A percentile compares a stretch with the other conserved stretches of the same genome.
These are phyloP conservation scores for Phoma herbarum DNA, from an alignment of 2,329 filamentous ascomycete genomes.

Conservation along the genomic window DNA sequence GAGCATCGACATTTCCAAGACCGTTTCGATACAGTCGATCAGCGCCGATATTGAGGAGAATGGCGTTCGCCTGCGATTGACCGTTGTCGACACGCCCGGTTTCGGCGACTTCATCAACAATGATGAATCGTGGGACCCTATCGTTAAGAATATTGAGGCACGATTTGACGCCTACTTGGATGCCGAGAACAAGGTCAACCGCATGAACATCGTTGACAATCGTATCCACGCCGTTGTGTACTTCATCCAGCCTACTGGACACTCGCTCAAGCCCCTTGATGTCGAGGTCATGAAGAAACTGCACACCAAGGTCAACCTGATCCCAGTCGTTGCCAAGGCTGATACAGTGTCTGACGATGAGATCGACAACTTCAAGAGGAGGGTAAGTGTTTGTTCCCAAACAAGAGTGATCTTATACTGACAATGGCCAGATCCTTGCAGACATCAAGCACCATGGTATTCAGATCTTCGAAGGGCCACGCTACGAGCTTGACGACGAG, in stretches of 20 bases:
- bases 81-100: slow-evolving; percentile 95
- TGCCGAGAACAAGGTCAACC: slow-evolving; percentile 99
- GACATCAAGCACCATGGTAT: slow-evolving; percentile 98
- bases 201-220: slow-evolving; percentile 99
- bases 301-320: slow-evolving; percentile 99
- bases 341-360: slow-evolving; percentile 98
- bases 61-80: slow-evolving; percentile 92
- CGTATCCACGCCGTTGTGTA: slow-evolving; percentile 98
- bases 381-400: slow-evolving; percentile 69
- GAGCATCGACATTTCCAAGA: slow-evolving; percentile 96
- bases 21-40: slow-evolving; percentile 63
- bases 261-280: slow-evolving; percentile 97
- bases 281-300: slow-evolving; percentile 99
- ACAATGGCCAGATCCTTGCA: slow-evolving; percentile 77
- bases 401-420: slow-evolving; percentile 13
- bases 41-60: slow-evolving; percentile 88
- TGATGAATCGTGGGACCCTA: slow-evolving; percentile 98
- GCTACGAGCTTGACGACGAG: slow-evolving; percentile 98
- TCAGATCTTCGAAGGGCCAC: slow-evolving; percentile 98
- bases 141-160: slow-evolving; percentile 99
- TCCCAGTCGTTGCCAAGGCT: slow-evolving; percentile 98
- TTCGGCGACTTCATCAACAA: slow-evolving; percentile 99
- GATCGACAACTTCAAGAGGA: slow-evolving; percentile 91
- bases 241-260: slow-evolving; percentile 98
- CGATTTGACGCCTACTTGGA: slow-evolving; percentile 98